These are phyloP conservation scores for Shiraia bambusicola DNA, from an alignment of 2,329 filamentous ascomycete species.

Conservation along the genomic window DNA sequence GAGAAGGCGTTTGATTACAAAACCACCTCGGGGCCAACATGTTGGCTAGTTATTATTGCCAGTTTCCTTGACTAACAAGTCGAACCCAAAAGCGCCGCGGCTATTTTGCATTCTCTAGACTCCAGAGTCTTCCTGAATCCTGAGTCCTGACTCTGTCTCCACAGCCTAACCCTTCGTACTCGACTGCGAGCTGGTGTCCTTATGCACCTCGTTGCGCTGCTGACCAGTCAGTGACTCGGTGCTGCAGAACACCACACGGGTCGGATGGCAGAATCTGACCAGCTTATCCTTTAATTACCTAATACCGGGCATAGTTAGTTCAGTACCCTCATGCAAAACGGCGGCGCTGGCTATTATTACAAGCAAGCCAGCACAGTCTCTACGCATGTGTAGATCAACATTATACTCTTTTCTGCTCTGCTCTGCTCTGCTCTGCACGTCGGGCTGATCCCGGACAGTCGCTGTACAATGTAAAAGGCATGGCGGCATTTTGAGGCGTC, in stretches of 20 bases:
- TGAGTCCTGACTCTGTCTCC: neutral
- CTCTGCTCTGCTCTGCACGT: conserved; percentile 16
- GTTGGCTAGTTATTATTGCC: too few species aligned
- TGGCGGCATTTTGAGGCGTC: conserved; percentile 28
- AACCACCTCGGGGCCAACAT: too few species aligned
- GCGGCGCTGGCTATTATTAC: conserved; percentile 6
- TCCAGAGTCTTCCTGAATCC: neutral
- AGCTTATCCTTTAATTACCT: too few species aligned
- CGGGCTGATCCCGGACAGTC: conserved; percentile 24
- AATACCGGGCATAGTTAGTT: too few species aligned
- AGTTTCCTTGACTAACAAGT: neutral
- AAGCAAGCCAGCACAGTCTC: conserved; percentile 10
- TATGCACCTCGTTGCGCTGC: neutral
- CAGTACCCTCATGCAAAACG: too few species aligned
- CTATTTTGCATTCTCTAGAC: too few species aligned
- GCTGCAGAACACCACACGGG: neutral
- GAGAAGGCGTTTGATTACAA: too few species aligned
- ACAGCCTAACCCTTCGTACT: neutral
- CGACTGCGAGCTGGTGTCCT: neutral
- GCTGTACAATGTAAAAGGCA: conserved; percentile 29
- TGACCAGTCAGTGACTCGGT: too few species aligned
- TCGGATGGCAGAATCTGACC: too few species aligned
- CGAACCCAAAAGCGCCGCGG: neutral
- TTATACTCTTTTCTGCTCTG: conserved; percentile 20
- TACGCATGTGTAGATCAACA: conserved; percentile 24